Conservation (phyloP, 768 basidiomycete species). For the Tylopilus rubrobrunneus region DNA sequence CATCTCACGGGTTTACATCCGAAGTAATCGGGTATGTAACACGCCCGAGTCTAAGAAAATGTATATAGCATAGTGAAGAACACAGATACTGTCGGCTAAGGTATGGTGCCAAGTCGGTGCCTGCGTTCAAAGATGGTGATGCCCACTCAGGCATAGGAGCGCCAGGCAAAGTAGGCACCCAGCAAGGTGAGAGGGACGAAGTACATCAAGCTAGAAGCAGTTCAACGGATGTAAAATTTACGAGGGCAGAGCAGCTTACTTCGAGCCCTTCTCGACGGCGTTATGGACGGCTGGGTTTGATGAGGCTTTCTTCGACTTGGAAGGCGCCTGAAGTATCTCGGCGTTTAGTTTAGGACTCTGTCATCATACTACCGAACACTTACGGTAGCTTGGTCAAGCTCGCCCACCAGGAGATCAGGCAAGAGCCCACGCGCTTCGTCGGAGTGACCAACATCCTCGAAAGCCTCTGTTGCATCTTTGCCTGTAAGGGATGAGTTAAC, state of each 20-base stretch:
- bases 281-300: slow-evolving; percentile 37
- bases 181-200: slow-evolving; percentile 76
- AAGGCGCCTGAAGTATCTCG: slow-evolving; percentile 37
- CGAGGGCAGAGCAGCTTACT: slow-evolving; percentile 39
- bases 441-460: slow-evolving; percentile 99
- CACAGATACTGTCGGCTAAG: slow-evolving; percentile 9
- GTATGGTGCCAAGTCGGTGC: slow-evolving; percentile 6
- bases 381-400: slow-evolving; percentile 71
- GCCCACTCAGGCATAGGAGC: slow-evolving; percentile 50
- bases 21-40: background rate
- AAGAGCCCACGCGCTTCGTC: slow-evolving; percentile 92
- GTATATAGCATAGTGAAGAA: slow-evolving; percentile 19
- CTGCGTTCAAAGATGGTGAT: background rate
- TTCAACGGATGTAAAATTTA: background rate
- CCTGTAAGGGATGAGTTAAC: slow-evolving; percentile 44
- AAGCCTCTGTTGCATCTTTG: slow-evolving; percentile 95
- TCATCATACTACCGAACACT: slow-evolving; percentile 24
- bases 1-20: background rate
- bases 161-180: slow-evolving; percentile 86
- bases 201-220: slow-evolving; percentile 63
- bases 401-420: slow-evolving; percentile 73
- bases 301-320: slow-evolving; percentile 49
- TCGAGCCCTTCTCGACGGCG: slow-evolving; percentile 66
- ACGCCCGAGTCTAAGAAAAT: background rate
- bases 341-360: slow-evolving; percentile 1